Percentiles rank a stretch among this genome's conserved stretches.
Evolutionary conservation across 2,329 filamentous ascomycete genomes (phyloP).

Genomic region (Tolypocladium guangdongense): DNA sequence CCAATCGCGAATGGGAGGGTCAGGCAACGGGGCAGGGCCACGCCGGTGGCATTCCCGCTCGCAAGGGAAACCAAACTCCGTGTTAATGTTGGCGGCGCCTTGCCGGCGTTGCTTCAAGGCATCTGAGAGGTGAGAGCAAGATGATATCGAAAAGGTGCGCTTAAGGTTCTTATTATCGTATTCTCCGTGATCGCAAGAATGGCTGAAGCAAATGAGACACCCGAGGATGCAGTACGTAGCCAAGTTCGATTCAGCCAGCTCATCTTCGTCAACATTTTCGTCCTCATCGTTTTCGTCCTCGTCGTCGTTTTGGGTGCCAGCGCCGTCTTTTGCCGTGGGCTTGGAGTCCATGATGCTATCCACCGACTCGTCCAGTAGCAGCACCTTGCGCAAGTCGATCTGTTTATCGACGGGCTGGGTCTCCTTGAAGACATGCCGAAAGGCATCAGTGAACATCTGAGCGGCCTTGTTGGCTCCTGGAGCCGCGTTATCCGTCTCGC

Average conservation of each 20-base stretch:
- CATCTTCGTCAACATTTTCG: conserved; percentile 22
- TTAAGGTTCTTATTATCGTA: conserved; percentile 43
- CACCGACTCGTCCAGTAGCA: conserved; percentile 41
- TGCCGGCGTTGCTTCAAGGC: conserved; percentile 17
- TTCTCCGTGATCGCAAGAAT: conserved; percentile 51
- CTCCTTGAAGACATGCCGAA: conserved; percentile 41
- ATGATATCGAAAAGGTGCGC: conserved; percentile 38
- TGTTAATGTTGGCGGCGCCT: conserved; percentile 1
- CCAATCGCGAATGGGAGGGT: conserved; percentile 25
- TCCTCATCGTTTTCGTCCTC: conserved; percentile 23
- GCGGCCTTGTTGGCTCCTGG: conserved; percentile 32
- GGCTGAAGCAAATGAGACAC: conserved; percentile 48
- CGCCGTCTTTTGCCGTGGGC: conserved; percentile 36
- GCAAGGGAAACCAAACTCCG: conserved; percentile 17
- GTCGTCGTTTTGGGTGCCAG: conserved; percentile 20
- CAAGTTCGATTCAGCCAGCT: conserved; percentile 34
- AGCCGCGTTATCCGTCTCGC: conserved; percentile 25
- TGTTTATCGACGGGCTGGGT: conserved; percentile 21
- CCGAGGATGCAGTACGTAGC: conserved; percentile 45
- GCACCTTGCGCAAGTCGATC: conserved; percentile 39
- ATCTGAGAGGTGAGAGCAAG: conserved; percentile 19
- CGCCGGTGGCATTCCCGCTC: conserved; percentile 30
- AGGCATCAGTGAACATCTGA: conserved; percentile 43
- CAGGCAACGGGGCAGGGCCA: conserved; percentile 3
- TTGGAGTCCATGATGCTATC: conserved; percentile 44